Base-by-base conservation (phyloP, 2,329 filamentous ascomycete genomes). In the Colletotrichum phormii region DNA sequence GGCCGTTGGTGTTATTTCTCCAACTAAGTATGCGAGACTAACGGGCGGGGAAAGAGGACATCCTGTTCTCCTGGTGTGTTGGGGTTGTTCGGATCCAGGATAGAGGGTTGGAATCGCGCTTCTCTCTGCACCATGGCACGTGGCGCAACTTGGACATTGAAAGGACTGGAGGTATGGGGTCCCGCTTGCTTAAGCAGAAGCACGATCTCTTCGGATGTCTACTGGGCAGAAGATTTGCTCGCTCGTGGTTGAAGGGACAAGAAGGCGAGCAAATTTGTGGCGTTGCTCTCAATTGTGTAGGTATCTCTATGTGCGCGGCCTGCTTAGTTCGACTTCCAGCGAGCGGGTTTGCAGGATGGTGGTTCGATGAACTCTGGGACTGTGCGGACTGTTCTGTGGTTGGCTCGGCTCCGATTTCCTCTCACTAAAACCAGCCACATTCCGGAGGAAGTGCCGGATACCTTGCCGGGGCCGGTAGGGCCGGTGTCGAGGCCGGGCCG, bases 361-460 rank as follows among this genome's bases (percentile, higher is more conserved):
- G 51, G 46, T 55, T 64, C 24, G 51, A 55, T 37, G 31, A 51
- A 22, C 24, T 49, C 49, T 24, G 33, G 22, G n/a, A 29, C 2
- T 24, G 11, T 18, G 12, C 49, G 9, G 11, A 0, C 22, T 42
- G 6, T 24, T 35, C 26, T 22, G 13, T 57, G 46, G 9, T 57
- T 64, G 51, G 62, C 49, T 57, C 62, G 62, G 62, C 33, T 64
- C 62, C 3, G 18, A 18, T 46, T 57, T 57, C n/a, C 51, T 49
- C 33, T 64, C n/a, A 18, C 6, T 49, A n/a, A 18, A 8, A 22
- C 18, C 18, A 49, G 42, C 42, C 42, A 49, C 42, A 49, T 49
- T 18, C n/a, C 61, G 13, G 29, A n/a, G 22, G 22, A 29, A 51
- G 15, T n/a, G 13, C 29, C 46, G 26, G 6, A 5, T 7, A 3